Base-by-base conservation (phyloP, 192 early-diverging fungal genomes). In the Ambispora gerdemannii region DNA sequence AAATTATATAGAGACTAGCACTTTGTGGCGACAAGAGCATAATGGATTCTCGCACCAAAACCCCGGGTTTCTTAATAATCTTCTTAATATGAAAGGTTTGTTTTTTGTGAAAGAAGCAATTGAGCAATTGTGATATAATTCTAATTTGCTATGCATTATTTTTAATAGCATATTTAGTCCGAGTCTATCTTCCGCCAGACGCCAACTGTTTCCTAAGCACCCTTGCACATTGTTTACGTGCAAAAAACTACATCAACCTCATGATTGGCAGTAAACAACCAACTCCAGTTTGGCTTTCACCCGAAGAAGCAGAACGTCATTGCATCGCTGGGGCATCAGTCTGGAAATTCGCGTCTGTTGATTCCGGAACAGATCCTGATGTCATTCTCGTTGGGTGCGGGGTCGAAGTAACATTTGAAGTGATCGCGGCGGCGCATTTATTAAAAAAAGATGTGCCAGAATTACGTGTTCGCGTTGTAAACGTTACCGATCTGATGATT, bases 1-100 rank as follows among this genome's bases (percentile, higher is more conserved):
- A 20, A 81, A 80, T 51, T 81, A 81, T 59, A 73, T 81, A 24
- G 78, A 81, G 51, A 71, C 74, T 8, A 69, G 59, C 28, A 81
- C 80, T 15, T 52, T 81, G 2, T 81, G 80, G 80, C 38, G 80
- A n/a, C 80, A 81, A 71, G 80, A 81, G 36, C 80, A 81, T 58
- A 81, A 81, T 49, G 80, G 79, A 50, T 81, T 79, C 65, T 81
- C 79, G 31, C 80, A 81, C 66, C 80, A 81, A 52, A 76, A 78
- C 25, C 79, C 79, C 11, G 58, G 68, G 15, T 80, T 81, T 58
- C 77, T 81, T 52, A 77, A 81, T 33, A 65, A 74, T 49, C 56
- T 81, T 19, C 31, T 81, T n/a, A 80, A 80, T 33, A 49, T 81
- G 17, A 81, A 81, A 47, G 52, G 71, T 33, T 68, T 73, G 34